These are phyloP conservation scores for Globisporangium viniferum DNA, from an alignment of 352 stramenopile species.

Conservation along the genomic window DNA sequence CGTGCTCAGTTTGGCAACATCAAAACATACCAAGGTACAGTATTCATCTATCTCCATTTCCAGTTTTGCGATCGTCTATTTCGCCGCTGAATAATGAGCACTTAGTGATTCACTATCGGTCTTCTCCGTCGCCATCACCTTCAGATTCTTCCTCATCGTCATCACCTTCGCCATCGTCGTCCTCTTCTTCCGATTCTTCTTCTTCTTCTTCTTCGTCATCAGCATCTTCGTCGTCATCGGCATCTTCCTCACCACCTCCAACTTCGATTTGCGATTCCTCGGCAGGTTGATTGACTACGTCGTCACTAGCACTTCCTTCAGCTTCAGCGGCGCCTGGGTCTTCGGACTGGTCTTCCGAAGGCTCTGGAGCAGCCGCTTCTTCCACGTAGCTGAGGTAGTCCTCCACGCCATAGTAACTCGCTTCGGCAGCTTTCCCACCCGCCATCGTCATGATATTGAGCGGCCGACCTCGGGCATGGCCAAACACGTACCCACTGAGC, in stretches of 20 bases:
- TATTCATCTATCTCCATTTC: too few relatives aligned
- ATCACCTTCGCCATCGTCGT: constrained; percentile 13
- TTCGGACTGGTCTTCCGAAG: background rate
- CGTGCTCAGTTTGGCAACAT: too few relatives aligned
- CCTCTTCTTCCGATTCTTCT: constrained; percentile 14
- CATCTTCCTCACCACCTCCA: background rate
- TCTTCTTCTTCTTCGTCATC: constrained; percentile 12
- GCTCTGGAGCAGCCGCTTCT: constrained; percentile 11
- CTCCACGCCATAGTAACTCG: constrained; percentile 49
- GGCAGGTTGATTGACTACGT: background rate
- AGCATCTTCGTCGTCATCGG: background rate
- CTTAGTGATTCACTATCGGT: background rate
- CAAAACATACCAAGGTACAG: too few relatives aligned
- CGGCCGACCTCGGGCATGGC: constrained; percentile 36
- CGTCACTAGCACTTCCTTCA: background rate
- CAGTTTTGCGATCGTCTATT: too few relatives aligned
- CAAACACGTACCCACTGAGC: constrained; percentile 72
- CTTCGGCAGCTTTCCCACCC: constrained; percentile 21
- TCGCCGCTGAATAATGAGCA: too few relatives aligned
- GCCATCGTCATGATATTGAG: constrained; percentile 25
- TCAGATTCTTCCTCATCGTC: constrained; percentile 27
- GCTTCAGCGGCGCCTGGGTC: background rate
- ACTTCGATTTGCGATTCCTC: constrained; percentile 6
- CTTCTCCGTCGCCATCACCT: constrained; percentile 19
- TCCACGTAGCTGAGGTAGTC: constrained; percentile 70